Base-by-base conservation (phyloP, 208 protist genomes). In the Leishmania lainsoni region DNA sequence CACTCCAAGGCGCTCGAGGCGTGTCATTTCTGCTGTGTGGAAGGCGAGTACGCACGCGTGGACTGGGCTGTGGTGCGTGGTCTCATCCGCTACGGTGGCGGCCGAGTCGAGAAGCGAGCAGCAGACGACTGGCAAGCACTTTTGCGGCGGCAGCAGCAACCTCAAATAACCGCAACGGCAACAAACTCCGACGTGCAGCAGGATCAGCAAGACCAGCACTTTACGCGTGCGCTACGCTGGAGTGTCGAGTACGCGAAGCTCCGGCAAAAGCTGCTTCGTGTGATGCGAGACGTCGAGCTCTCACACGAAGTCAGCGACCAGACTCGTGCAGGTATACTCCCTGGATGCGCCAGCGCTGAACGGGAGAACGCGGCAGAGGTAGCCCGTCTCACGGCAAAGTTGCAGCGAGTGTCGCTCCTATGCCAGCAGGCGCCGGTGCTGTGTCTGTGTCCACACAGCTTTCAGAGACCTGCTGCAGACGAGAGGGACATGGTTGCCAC, bases 11-110 rank as follows among this genome's bases (percentile, higher is more conserved):
- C 39, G 22, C 56, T 77, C 22, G 52, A 10, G 39, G 59, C 77
- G 14, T 84, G 76, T 56, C 29, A 63, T 59, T 83, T 95, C 75
- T 97, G 94, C 81, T 92, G 95, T 58, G 69, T 92, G n/a, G 91
- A 95, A 17, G 86, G 88, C 42, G 89, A 93, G 2, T 97, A 91
- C 80, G 83, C 85, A 14, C 89, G 92, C 16, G 78, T 90, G 10
- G 90, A 93, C 39, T 76, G 93, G 78, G 90, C 86, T 8, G 90
- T 95, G 66, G 86, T 89, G 42, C 92, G 94, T 10, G 92, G 89
- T 6, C 86, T 97, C 10, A 82, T 95, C n/a, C 92, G 92, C 39
- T 80, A 90, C 59, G 91, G 94, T 42, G 86, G 87, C 35, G 94
- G 92, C 0, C 32, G 39, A 5, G 91, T 84, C 42, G 77, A 90